These are phyloP conservation scores for Fusarium proliferatum DNA, from an alignment of 2,329 filamentous ascomycete genomes.

Conservation along the genomic window DNA sequence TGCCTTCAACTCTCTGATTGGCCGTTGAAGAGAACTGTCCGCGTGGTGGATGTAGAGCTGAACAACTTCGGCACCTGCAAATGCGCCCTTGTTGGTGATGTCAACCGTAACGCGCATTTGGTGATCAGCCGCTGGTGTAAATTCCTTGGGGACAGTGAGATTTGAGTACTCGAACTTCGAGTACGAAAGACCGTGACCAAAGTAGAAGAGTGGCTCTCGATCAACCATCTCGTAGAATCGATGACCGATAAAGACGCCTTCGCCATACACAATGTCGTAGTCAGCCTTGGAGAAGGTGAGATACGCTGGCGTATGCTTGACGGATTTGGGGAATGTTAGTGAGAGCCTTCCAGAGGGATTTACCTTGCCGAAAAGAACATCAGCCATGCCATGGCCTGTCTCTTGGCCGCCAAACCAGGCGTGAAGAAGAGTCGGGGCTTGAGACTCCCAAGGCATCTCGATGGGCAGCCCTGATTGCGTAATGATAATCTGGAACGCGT, in stretches of 20 bases:
- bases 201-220: constrained; percentile 68
- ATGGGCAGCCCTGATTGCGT: constrained; percentile 62
- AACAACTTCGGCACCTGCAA: constrained; percentile 27
- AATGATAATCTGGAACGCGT: constrained; percentile 19
- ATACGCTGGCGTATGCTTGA: constrained; percentile 76
- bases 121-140: not conserved
- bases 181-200: constrained; percentile 78
- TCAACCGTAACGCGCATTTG: constrained; percentile 26
- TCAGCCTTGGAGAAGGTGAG: constrained; percentile 74
- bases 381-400: constrained; percentile 42
- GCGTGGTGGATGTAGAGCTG: constrained; percentile 32
- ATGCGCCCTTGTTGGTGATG: constrained; percentile 18
- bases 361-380: constrained; percentile 40
- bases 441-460: constrained; percentile 45
- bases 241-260: constrained; percentile 80
- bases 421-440: constrained; percentile 50
- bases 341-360: constrained; percentile 67
- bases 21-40: constrained; percentile 23
- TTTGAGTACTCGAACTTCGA: constrained; percentile 68
- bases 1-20: constrained; percentile 25
- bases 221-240: constrained; percentile 69
- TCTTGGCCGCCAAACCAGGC: constrained; percentile 46
- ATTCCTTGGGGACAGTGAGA: constrained; percentile 1
- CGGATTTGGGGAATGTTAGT: constrained; percentile 70
- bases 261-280: constrained; percentile 74